Evolutionary conservation across 208 protist species (phyloP).

Genomic region (Trypanosoma caninum): DNA sequence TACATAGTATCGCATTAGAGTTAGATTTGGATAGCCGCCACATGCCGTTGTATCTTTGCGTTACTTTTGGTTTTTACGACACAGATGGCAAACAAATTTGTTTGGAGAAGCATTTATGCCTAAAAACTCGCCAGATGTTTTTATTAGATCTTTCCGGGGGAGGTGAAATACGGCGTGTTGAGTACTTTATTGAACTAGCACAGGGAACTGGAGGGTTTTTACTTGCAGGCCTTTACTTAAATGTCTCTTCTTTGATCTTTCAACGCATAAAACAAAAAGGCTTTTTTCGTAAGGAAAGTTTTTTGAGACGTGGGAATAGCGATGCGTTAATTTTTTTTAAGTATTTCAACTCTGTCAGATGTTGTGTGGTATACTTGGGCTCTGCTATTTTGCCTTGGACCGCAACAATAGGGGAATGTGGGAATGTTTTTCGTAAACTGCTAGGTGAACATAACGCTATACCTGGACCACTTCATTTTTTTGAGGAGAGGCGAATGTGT

Average conservation of each 20-base stretch:
- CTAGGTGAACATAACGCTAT: conserved; percentile 17
- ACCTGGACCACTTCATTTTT: conserved; percentile 25
- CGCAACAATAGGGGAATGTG: conserved; percentile 36
- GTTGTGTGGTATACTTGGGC: conserved; percentile 53
- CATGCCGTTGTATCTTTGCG: too few relatives aligned
- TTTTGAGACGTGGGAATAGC: conserved; percentile 32
- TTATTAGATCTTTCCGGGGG: too few relatives aligned
- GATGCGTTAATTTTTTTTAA: conserved; percentile 74
- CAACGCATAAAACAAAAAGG: neutral
- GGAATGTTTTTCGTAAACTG: conserved; percentile 31
- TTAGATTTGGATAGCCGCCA: neutral
- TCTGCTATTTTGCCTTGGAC: conserved; percentile 42
- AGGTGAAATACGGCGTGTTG: neutral
- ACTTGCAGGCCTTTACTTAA: too few relatives aligned
- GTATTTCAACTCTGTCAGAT: conserved; percentile 60
- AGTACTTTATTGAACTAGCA: neutral
- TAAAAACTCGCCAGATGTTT: too few relatives aligned
- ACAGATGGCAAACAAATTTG: too few relatives aligned
- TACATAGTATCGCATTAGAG: conserved; percentile 10
- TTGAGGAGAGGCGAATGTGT: conserved; percentile 32
- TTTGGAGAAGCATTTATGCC: too few relatives aligned
- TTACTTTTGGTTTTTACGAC: too few relatives aligned
- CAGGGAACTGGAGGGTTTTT: too few relatives aligned
- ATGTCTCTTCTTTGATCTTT: neutral
- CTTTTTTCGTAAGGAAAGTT: conserved; percentile 6